A percentile compares a stretch with the other conserved stretches of the same genome.
These are phyloP conservation scores for Perkinsus olseni DNA, from an alignment of 169 alveolate genomes.

Conservation along the genomic window DNA sequence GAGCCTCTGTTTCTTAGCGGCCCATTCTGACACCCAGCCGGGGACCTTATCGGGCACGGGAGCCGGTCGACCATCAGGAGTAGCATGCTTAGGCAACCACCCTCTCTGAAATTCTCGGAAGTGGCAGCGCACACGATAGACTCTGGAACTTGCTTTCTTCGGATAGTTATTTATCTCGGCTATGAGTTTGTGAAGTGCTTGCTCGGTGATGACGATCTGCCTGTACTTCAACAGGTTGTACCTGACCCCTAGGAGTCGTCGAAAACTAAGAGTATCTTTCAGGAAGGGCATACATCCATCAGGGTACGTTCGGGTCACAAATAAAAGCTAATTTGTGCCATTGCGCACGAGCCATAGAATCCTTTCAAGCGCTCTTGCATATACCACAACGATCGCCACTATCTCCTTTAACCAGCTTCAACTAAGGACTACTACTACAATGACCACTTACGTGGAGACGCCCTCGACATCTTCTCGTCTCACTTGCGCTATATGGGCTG, in stretches of 20 bases:
- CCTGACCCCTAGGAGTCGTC: conserved; percentile 45
- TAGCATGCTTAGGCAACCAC: conserved; percentile 42
- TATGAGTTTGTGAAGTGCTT: conserved; percentile 61
- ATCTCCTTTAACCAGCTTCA: not conserved
- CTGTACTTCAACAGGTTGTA: conserved; percentile 63
- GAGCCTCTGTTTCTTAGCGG: conserved; percentile 39
- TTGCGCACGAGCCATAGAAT: no score
- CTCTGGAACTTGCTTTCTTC: conserved; percentile 36
- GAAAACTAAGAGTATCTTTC: not conserved
- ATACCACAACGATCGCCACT: not conserved
- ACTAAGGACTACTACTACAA: not conserved
- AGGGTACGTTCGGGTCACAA: not conserved
- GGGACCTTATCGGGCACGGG: conserved; percentile 56
- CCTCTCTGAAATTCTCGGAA: not conserved
- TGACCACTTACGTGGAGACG: not conserved
- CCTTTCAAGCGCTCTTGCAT: not conserved
- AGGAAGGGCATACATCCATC: not conserved
- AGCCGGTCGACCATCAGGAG: conserved; percentile 62
- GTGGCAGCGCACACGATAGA: not conserved
- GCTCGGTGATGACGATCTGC: conserved; percentile 61
- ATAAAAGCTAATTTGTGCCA: no score
- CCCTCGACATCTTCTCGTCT: conserved; percentile 63
- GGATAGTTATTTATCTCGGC: conserved; percentile 56
- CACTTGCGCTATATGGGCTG: conserved; percentile 69
- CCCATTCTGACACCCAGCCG: conserved; percentile 66